phyloP scores from a whole-genome alignment of 1,284 basidiomycete genomes.

The Omphalotus olearius region DNA sequence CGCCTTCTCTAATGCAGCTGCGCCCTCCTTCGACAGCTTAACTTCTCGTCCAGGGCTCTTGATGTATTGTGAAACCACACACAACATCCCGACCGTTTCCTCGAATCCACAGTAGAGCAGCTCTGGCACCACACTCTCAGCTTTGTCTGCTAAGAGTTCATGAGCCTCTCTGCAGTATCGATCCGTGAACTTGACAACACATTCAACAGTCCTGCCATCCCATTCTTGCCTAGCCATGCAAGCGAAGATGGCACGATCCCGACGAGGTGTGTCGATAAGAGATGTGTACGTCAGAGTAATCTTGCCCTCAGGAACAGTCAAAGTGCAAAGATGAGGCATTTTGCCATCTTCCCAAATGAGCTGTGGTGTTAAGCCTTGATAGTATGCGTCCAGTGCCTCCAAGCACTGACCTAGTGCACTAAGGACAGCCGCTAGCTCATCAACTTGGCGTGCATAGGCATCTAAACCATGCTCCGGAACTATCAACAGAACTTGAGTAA shows the following conservation, averaged over 20 bases:
- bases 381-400: too few relatives aligned
- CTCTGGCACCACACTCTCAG: slow-evolving; percentile 9
- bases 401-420: too few relatives aligned
- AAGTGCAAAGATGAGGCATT: too few relatives aligned
- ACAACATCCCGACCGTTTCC: background rate
- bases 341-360: too few relatives aligned
- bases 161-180: slow-evolving; percentile 12
- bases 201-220: background rate
- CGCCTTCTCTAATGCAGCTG: background rate
- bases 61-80: slow-evolving; percentile 9
- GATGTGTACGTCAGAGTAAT: background rate
- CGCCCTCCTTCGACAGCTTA: background rate
- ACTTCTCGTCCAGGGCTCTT: background rate
- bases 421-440: too few relatives aligned
- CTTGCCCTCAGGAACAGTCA: too few relatives aligned
- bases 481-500: too few relatives aligned
- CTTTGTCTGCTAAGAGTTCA: background rate
- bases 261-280: background rate
- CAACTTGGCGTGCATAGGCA: too few relatives aligned
- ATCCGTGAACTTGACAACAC: slow-evolving; percentile 15
- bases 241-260: background rate
- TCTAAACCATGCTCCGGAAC: too few relatives aligned
- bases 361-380: too few relatives aligned
- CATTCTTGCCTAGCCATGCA: background rate
- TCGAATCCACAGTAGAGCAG: background rate